A percentile compares a stretch with the other conserved stretches of the same genome.
Conservation (phyloP, 2,329 filamentous ascomycete genomes). For the Chalaropsis thielavioides region DNA sequence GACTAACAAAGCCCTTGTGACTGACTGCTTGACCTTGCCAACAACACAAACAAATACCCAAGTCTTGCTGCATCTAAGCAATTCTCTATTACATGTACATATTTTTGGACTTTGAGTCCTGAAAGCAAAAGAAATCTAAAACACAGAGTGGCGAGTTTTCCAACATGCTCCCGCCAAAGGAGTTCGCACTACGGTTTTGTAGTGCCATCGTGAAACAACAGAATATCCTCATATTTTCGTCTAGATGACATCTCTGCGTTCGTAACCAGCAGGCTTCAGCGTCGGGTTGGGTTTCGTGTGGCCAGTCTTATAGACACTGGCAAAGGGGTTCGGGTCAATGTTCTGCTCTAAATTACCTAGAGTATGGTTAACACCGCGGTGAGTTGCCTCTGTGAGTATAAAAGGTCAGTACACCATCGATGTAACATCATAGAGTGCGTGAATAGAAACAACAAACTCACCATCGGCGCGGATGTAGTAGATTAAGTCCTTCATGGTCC, state of each 20-base stretch:
- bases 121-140: constrained; percentile 4
- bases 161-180: not conserved
- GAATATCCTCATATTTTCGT: not conserved
- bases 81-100: not conserved
- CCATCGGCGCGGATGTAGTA: constrained; percentile 72
- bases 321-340: constrained; percentile 84
- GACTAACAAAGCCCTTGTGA: too few relatives aligned
- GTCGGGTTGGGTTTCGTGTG: constrained; percentile 52
- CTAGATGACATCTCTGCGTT: constrained; percentile 65
- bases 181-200: not conserved
- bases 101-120: not conserved
- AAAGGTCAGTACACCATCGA: not conserved
- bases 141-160: not conserved
- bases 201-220: not conserved
- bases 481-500: constrained; percentile 73
- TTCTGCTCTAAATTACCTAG: constrained; percentile 74
- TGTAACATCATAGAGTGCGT: not conserved
- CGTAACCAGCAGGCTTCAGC: constrained; percentile 58
- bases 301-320: constrained; percentile 62
- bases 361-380: constrained; percentile 92
- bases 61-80: too few relatives aligned
- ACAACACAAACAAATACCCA: too few relatives aligned
- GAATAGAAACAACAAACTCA: constrained; percentile 9
- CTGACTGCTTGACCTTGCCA: too few relatives aligned
- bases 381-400: constrained; percentile 53